Percentiles rank a stretch among this genome's conserved stretches.
Conservation (phyloP, 2,329 filamentous ascomycete genomes). For the Furcasterigmium sp. region DNA sequence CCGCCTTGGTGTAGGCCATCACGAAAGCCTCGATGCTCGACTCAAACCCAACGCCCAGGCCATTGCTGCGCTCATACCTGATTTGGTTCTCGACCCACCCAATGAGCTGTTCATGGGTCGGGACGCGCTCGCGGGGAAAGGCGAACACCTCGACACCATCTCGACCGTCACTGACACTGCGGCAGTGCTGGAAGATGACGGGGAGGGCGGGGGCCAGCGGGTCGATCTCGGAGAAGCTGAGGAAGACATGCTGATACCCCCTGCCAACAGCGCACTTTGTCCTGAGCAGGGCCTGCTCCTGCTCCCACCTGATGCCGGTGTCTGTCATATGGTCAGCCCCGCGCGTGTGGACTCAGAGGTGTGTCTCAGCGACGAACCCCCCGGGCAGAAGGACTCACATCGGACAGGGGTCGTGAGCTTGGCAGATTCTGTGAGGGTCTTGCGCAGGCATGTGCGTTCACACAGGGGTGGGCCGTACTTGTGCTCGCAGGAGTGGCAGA, state of each 20-base stretch:
- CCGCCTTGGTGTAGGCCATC: constrained; percentile 2
- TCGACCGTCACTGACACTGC: neutral
- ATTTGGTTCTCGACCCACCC: constrained; percentile 3
- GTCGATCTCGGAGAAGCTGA: constrained; percentile 3
- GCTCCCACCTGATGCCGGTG: neutral
- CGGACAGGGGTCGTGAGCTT: constrained; percentile 2
- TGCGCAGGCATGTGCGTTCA: constrained; percentile 4
- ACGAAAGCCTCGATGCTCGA: constrained; percentile 5
- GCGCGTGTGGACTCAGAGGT: too few relatives aligned
- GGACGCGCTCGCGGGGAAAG: constrained; percentile 1
- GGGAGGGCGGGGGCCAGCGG: neutral
- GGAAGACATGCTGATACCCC: neutral
- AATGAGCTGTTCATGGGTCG: neutral
- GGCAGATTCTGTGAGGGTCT: constrained; percentile 1
- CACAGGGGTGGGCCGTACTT: constrained; percentile 3
- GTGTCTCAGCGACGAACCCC: neutral
- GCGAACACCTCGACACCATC: constrained; percentile 1
- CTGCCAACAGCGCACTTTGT: constrained; percentile 1
- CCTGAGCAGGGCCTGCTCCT: constrained; percentile 3
- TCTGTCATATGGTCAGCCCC: neutral
- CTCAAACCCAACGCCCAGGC: constrained; percentile 3
- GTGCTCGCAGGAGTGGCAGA: constrained; percentile 5
- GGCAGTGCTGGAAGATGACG: constrained; percentile 4
- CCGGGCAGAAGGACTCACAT: constrained; percentile 3
- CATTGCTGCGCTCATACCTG: neutral